phyloP scores from a whole-genome alignment of 139 green algal species.

The Closterium sp. region DNA sequence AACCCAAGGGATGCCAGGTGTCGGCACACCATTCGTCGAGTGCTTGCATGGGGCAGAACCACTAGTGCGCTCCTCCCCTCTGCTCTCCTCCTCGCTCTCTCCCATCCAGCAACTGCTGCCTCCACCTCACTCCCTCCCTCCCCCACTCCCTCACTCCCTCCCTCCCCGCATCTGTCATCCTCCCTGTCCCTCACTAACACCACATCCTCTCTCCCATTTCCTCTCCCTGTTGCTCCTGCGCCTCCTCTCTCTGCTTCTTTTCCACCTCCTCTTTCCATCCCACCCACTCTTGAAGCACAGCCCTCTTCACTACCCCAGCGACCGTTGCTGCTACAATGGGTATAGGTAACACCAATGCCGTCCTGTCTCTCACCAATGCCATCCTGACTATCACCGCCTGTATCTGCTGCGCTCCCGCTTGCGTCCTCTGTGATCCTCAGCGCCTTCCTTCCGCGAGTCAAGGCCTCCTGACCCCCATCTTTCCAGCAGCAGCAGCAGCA shows the following conservation, averaged over 20 bases:
- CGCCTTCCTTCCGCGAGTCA: neutral
- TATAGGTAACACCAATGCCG: too few relatives aligned
- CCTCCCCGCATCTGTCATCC: too few relatives aligned
- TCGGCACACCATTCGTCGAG: neutral
- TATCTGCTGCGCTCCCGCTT: neutral
- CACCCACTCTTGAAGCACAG: neutral
- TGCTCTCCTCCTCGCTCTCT: neutral
- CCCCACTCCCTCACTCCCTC: neutral
- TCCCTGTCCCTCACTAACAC: neutral
- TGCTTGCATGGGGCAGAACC: neutral
- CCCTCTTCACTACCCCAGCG: neutral
- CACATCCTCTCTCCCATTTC: neutral
- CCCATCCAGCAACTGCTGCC: neutral
- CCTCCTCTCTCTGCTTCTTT: neutral
- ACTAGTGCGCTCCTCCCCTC: neutral
- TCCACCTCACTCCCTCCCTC: neutral
- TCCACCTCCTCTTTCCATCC: neutral
- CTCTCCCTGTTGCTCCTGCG: neutral
- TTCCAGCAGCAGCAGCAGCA: neutral
- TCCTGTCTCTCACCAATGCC: too few relatives aligned
- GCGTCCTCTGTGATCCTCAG: neutral
- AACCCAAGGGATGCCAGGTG: neutral
- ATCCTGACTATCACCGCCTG: neutral
- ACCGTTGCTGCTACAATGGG: neutral
- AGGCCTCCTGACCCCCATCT: neutral